Conservation (phyloP, 495 filamentous ascomycete genomes). For the Lasiosphaeris hirsuta region DNA sequence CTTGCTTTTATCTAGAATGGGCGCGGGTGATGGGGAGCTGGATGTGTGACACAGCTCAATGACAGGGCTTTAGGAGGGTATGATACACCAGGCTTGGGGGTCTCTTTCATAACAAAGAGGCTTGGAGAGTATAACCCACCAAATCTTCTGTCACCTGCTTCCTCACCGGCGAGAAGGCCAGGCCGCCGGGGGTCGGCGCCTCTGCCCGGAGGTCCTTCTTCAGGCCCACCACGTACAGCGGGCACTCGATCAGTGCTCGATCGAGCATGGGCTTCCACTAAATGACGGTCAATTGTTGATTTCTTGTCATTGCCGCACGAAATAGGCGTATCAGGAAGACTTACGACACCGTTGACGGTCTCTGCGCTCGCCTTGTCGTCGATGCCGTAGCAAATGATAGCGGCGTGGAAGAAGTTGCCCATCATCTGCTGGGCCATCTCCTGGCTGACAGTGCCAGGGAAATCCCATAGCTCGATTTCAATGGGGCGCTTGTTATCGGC, state of each 20-base stretch:
- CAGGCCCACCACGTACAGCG: conserved; percentile 26
- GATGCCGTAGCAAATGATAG: conserved; percentile 29
- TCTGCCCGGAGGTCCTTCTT: conserved; percentile 20
- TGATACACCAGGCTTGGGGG: no score
- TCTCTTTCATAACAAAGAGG: no score
- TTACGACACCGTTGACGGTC: conserved; percentile 12
- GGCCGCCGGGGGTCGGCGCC: not conserved
- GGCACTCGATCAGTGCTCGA: conserved; percentile 18
- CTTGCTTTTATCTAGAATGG: no score
- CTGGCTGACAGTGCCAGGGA: conserved; percentile 19
- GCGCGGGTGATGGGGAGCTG: no score
- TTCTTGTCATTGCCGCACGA: not conserved
- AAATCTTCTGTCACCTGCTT: no score
- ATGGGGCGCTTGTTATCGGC: not conserved
- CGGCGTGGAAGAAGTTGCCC: conserved; percentile 27
- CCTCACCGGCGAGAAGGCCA: no score
- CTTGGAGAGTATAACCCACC: no score
- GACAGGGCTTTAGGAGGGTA: no score
- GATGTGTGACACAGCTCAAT: no score
- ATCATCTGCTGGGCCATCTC: conserved; percentile 4
- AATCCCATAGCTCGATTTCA: conserved; percentile 30
- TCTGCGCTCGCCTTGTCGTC: conserved; percentile 20
- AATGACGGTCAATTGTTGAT: not conserved
- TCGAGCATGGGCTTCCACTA: conserved; percentile 31
- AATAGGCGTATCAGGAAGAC: not conserved